These are phyloP conservation scores for Syzygium oleosum DNA, from an alignment of 345 rosid genomes.

Conservation along the genomic window DNA sequence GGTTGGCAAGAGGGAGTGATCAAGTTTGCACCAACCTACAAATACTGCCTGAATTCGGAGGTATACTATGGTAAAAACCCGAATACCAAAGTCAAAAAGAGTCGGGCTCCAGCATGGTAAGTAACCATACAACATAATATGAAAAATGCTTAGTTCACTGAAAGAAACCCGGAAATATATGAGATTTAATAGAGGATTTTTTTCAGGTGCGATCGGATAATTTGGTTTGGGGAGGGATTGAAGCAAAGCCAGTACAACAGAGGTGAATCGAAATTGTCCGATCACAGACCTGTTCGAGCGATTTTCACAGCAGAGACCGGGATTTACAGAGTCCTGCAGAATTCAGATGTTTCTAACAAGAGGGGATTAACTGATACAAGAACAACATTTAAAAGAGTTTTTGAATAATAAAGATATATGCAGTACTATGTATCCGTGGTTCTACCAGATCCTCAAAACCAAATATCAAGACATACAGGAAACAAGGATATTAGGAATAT, in stretches of 20 bases:
- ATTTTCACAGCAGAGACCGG: slow-evolving; percentile 11
- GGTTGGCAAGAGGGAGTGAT: slow-evolving; percentile 15
- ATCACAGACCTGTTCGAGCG: slow-evolving; percentile 26
- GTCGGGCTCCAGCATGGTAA: slow-evolving; percentile 5
- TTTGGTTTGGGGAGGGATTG: slow-evolving; percentile 23
- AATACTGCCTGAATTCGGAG: slow-evolving; percentile 12
- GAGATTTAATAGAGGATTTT: background rate
- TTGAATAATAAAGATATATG: background rate
- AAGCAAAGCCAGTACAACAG: slow-evolving; percentile 17
- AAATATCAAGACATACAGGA: background rate
- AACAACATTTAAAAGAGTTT: background rate
- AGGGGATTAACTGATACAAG: background rate
- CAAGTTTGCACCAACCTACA: slow-evolving; percentile 12
- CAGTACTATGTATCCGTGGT: background rate
- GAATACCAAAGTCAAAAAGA: background rate
- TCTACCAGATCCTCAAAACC: background rate
- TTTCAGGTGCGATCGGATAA: slow-evolving; percentile 30
- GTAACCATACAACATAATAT: background rate
- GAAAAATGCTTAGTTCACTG: background rate
- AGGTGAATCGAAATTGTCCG: slow-evolving; percentile 19
- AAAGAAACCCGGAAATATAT: background rate
- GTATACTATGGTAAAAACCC: slow-evolving; percentile 1
- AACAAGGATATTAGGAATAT: background rate
- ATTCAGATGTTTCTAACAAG: background rate
- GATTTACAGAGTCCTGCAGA: background rate